phyloP scores from a whole-genome alignment of 805 yeast species.

The Candida sakaeoensis region DNA sequence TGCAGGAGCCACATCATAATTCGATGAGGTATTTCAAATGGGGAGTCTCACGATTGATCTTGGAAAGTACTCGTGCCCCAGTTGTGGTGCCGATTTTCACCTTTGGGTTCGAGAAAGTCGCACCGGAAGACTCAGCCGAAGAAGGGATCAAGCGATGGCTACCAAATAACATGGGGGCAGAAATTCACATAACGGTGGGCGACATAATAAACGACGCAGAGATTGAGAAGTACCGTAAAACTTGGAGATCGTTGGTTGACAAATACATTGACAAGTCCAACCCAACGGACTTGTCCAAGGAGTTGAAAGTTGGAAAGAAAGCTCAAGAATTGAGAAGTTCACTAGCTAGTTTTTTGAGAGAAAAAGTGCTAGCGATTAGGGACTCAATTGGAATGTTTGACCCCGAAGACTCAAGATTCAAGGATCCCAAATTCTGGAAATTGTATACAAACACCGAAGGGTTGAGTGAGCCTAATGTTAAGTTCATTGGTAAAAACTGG shows the following conservation, averaged over 20 bases:
- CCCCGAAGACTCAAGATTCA: slow-evolving; percentile 68
- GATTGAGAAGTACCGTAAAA: slow-evolving; percentile 57
- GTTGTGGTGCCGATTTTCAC: slow-evolving; percentile 82
- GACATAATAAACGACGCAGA: slow-evolving; percentile 57
- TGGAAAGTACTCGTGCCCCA: slow-evolving; percentile 83
- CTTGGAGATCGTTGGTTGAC: slow-evolving; percentile 65
- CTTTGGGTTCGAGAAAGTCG: slow-evolving; percentile 81
- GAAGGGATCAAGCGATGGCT: slow-evolving; percentile 52
- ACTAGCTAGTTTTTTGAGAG: slow-evolving; percentile 67
- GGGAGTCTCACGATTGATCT: slow-evolving; percentile 83
- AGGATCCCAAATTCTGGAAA: slow-evolving; percentile 72
- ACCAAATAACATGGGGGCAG: slow-evolving; percentile 64
- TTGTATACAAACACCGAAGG: slow-evolving; percentile 64
- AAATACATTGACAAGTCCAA: slow-evolving; percentile 48
- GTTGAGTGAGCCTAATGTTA: slow-evolving; percentile 58
- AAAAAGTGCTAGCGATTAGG: slow-evolving; percentile 50
- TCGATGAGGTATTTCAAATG: slow-evolving; percentile 94
- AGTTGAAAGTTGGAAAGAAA: slow-evolving; percentile 57
- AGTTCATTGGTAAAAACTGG: slow-evolving; percentile 80
- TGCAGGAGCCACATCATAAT: slow-evolving; percentile 71
- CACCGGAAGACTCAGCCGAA: slow-evolving; percentile 69
- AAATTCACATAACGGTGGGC: slow-evolving; percentile 69
- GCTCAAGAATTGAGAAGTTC: slow-evolving; percentile 66
- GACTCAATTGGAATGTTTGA: slow-evolving; percentile 40
- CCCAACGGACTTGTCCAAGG: slow-evolving; percentile 58